A percentile compares a stretch with the other conserved stretches of the same genome.
These are phyloP conservation scores for Hymenoscyphus albidus DNA, from an alignment of 2,329 filamentous ascomycete genomes.

Conservation along the genomic window DNA sequence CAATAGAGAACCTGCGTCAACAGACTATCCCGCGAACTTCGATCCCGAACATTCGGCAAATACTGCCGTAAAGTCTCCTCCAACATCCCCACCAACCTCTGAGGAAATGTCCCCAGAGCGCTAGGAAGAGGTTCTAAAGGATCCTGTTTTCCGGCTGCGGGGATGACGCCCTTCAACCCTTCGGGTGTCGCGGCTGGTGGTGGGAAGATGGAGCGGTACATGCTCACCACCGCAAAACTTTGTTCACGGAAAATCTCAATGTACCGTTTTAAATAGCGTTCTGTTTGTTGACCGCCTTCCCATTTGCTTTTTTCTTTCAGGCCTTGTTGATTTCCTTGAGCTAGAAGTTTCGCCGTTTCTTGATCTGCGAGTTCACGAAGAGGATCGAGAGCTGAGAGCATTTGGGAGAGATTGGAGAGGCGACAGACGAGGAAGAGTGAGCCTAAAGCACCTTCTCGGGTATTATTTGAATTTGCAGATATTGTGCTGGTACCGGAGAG, in stretches of 20 bases:
- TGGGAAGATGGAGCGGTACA: constrained; percentile 88
- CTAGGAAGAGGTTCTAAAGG: constrained; percentile 63
- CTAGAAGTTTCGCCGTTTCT: constrained; percentile 49
- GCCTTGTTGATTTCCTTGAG: not conserved
- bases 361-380: constrained; percentile 86
- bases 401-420: constrained; percentile 71
- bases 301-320: constrained; percentile 39
- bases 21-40: constrained; percentile 76
- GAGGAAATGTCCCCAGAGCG: constrained; percentile 76
- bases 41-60: constrained; percentile 76
- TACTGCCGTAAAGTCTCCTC: constrained; percentile 72
- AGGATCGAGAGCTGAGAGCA: constrained; percentile 79
- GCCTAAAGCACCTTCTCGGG: constrained; percentile 66
- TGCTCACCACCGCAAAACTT: constrained; percentile 90
- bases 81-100: constrained; percentile 78
- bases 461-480: constrained; percentile 26
- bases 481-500: constrained; percentile 6
- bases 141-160: constrained; percentile 31
- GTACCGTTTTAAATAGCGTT: constrained; percentile 89
- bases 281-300: constrained; percentile 83
- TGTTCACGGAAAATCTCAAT: constrained; percentile 98
- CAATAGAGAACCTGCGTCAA: constrained; percentile 92
- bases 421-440: constrained; percentile 85
- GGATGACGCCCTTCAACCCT: constrained; percentile 23
- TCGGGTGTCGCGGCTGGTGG: constrained; percentile 33